Conservation (phyloP, 2,329 filamentous ascomycete species). For the Teratosphaeria zuluensis region DNA sequence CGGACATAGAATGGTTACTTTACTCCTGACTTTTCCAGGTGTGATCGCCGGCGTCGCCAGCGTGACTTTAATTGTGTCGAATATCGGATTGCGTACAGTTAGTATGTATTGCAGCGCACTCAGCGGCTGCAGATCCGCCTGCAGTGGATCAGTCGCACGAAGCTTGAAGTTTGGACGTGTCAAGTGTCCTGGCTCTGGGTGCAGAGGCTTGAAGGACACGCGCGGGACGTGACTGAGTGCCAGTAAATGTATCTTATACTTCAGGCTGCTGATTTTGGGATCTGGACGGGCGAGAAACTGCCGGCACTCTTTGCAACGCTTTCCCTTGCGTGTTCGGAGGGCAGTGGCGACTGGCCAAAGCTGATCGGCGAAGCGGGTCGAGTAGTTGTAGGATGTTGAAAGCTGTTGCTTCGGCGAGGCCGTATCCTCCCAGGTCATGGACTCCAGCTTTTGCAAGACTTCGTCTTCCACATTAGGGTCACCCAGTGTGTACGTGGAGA, state of each 20-base stretch:
- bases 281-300: conserved; percentile 95
- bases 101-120: conserved; percentile 66
- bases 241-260: conserved; percentile 86
- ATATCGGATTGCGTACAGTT: conserved; percentile 87
- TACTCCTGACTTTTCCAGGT: conserved; percentile 64
- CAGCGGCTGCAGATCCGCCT: conserved; percentile 28
- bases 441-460: conserved; percentile 46
- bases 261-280: conserved; percentile 75
- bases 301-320: conserved; percentile 83
- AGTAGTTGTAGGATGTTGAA: conserved; percentile 39
- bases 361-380: conserved; percentile 57
- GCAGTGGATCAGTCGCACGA: conserved; percentile 8
- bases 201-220: conserved; percentile 57
- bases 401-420: conserved; percentile 37
- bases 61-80: conserved; percentile 78
- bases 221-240: conserved; percentile 77
- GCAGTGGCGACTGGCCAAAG: conserved; percentile 74
- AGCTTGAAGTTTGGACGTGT: conserved; percentile 15
- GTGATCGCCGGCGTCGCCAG: conserved; percentile 75
- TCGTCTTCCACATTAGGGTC: conserved; percentile 32
- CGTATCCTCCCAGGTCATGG: conserved; percentile 56
- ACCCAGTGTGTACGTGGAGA: conserved; percentile 41
- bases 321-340: conserved; percentile 83
- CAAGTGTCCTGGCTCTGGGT: conserved; percentile 13
- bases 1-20: conserved; percentile 85